Base-by-base conservation (phyloP, 495 filamentous ascomycete species). In the Chaetomidium leptoderma region DNA sequence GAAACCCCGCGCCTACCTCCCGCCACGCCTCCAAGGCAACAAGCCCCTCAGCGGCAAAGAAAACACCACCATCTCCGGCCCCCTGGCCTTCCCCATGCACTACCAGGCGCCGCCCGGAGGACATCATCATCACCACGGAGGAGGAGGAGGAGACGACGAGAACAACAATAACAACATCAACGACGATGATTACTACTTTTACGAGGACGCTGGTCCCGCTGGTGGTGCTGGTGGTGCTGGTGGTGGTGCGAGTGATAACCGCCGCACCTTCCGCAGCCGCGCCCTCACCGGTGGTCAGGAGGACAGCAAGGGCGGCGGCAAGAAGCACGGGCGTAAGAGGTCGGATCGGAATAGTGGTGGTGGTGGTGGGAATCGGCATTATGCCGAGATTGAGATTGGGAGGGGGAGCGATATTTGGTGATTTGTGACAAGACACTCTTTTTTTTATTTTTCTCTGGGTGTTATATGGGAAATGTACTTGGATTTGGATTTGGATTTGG, bases 311-410 rank as follows among this genome's bases (percentile, higher is more conserved):
- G 27, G 14, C 13, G 9, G 6, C 7, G 48, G 36, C 19, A 60
- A 42, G 37, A 62, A 49, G 55, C 35, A 44, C 14, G 49, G 27
- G 29, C 17, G 50, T 32, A 56, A 44, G 53, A n/a, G 24, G 61
- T 42, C 21, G n/a, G 39, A 53, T 26, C 29, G 50, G 42, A 43
- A 62, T 17, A 46, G 19, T 11, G 37, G 29, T 11, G 33, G 32
- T 13, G 14, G 5, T 23, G 37, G 47, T 21, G 53, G 59, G 24
- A 55, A 60, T 23, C 40, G 54, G 40, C 53, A 63, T 33, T 66
- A 68, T 57, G 53, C 58, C 10, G 63, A 68, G 58, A 49, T 66
- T 43, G 66, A 68, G 54, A 48, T 68, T 51, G 63, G 63, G 49
- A 53, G 54, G 50, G 59, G 56, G 26, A 61, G 37, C 27, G 66